Percentiles rank a stretch among this genome's conserved stretches.
These are phyloP conservation scores for Gastrodia elata DNA, from an alignment of 106 monocot species.

Conservation along the genomic window DNA sequence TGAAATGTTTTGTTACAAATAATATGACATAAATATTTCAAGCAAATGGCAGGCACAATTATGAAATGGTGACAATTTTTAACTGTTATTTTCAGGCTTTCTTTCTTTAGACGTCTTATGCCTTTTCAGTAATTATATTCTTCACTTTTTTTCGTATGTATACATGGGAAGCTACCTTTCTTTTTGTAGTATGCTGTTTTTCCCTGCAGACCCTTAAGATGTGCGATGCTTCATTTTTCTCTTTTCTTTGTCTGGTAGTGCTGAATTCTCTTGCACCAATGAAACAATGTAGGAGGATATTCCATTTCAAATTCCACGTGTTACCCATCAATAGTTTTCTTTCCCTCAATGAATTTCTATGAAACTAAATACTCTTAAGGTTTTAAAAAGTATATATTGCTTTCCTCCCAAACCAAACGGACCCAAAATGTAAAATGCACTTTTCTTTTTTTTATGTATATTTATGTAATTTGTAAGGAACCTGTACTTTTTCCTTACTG, in stretches of 20 bases:
- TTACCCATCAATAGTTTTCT: too few species aligned
- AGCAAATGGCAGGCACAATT: neutral
- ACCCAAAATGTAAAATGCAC: neutral
- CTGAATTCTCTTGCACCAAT: too few species aligned
- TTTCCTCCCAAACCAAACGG: neutral
- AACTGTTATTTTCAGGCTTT: neutral
- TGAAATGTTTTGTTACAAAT: neutral
- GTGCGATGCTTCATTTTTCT: too few species aligned
- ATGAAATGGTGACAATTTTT: neutral
- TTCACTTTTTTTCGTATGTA: too few species aligned
- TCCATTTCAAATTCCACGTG: too few species aligned
- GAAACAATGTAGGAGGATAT: too few species aligned
- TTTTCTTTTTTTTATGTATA: neutral
- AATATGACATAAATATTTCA: neutral
- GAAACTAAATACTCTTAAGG: too few species aligned
- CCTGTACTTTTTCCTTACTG: neutral
- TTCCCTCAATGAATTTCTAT: too few species aligned
- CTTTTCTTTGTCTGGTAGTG: too few species aligned
- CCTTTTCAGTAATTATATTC: neutral
- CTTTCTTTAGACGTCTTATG: neutral
- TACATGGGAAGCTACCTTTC: too few species aligned
- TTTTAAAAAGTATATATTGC: neutral
- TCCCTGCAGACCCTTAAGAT: too few species aligned
- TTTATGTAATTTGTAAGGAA: neutral
- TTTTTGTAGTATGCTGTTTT: too few species aligned